phyloP scores from a whole-genome alignment of 108 stramenopile genomes.

The Skeletonema potamos region DNA sequence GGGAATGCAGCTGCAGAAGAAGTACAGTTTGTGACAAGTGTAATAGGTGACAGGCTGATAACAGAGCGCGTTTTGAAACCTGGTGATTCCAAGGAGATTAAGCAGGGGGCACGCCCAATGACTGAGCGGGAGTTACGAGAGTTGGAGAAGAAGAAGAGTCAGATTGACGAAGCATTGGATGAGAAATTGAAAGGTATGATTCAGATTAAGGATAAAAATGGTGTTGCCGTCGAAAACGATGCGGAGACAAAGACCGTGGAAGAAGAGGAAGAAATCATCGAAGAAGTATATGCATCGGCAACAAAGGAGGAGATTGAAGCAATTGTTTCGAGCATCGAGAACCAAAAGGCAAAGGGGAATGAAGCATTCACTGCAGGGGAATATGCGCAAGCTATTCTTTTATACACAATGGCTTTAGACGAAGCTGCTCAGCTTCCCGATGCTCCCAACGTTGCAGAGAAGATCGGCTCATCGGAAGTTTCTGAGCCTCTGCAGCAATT shows the following conservation, averaged over 20 bases:
- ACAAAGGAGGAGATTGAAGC: slow-evolving; percentile 66
- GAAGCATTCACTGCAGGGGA: slow-evolving; percentile 87
- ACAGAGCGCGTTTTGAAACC: slow-evolving; percentile 71
- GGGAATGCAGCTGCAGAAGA: slow-evolving; percentile 82
- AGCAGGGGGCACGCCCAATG: slow-evolving; percentile 35
- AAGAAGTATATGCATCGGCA: slow-evolving; percentile 71
- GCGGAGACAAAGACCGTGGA: slow-evolving; percentile 43
- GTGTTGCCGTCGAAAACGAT: slow-evolving; percentile 43
- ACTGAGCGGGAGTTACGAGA: slow-evolving; percentile 39
- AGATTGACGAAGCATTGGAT: slow-evolving; percentile 62
- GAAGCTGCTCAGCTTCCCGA: slow-evolving; percentile 81
- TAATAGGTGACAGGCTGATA: slow-evolving; percentile 58
- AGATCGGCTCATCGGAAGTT: neutral
- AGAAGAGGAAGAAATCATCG: slow-evolving; percentile 60
- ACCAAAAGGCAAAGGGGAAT: slow-evolving; percentile 85
- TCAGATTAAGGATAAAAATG: slow-evolving; percentile 48
- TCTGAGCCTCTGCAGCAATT: slow-evolving; percentile 27
- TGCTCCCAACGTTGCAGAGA: slow-evolving; percentile 34
- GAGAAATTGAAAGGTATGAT: slow-evolving; percentile 57
- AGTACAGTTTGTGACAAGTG: slow-evolving; percentile 82
- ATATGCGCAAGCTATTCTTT: slow-evolving; percentile 86
- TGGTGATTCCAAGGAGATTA: slow-evolving; percentile 58
- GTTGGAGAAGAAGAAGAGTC: slow-evolving; percentile 33
- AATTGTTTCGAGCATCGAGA: slow-evolving; percentile 65
- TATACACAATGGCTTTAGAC: slow-evolving; percentile 85